Evolutionary conservation across 2,329 filamentous ascomycete species (phyloP), one percentile per base, ranked within the genome.

Genomic region (Madurella mycetomatis): DNA sequence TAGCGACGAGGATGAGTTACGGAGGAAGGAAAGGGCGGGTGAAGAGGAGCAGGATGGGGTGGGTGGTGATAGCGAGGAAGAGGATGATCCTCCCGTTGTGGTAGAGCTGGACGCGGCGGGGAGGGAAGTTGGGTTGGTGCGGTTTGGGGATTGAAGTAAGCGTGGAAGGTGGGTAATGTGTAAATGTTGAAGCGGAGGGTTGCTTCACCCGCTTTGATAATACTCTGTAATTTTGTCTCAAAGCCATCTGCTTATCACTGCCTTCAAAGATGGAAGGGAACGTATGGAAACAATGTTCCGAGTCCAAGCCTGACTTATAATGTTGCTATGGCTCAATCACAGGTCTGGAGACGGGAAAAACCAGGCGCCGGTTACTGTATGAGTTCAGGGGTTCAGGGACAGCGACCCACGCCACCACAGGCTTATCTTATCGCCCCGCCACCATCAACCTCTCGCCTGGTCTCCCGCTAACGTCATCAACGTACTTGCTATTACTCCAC

Each of bases 91-190:
- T 13, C 78, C 80, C 1, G 73, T 78, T 16, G 67, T 83, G 37
- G 78, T 83, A 5, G 72, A 80, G 53, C 56, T 81, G 37, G 78
- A 82, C 52, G 77, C 76, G 46, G 56, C 74, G 43, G 79, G 80
- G n/a, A 70, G 73, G 18, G 74, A 81, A 65, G 69, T 73, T 5
- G 80, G 76, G 37, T 64, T 82, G 50, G 69, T 83, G 13, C 80
- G 77, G 7, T 82, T 63, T 31, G 31, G 40, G 15, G 54, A 49
- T 34, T 55, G 51, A 39, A 16, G 17, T 32, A 31, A 16, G 45
- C 7, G 13, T 16, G 13, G 49, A 7, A 40, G 17, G n/a, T 11
- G 19, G 19, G 17, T 15, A 9, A 2, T 41, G 19, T n/a, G 13
- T 42, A 17, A 12, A 25, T 42, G 13, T 15, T 15, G 34, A 15